Evolutionary conservation across 1,284 basidiomycete genomes (phyloP), one percentile per base, ranked within the genome.

Genomic region (Leccinum brunneo-olivaceum): DNA sequence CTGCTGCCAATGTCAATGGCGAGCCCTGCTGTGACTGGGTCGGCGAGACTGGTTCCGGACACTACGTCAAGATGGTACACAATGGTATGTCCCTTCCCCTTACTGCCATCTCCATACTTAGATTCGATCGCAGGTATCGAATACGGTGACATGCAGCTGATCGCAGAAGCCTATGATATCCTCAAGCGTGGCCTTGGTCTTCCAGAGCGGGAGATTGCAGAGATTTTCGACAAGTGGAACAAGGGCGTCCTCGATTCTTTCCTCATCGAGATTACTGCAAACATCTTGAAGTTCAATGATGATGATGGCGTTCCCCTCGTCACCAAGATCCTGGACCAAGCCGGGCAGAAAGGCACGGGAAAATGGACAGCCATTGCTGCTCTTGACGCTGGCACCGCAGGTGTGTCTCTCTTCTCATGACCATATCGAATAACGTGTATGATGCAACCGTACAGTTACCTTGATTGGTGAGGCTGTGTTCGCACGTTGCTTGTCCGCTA

Each of bases 11-110:
- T 68, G 91, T 89, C 53, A 79, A 93, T 48, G 92, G 92, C 54
- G 90, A 94, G 66, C 93, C 96, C 40, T 98, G 96, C 79, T 98
- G 95, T 68, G 96, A 98, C 75, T 99, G 96, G 96, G 94, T 99
- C 63, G 96, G 96, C 45, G 86, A 91, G 68, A 87, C 82, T 52
- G 96, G 95, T 56, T 78, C 93, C 34, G 90, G 92, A 37, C 91
- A 94, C 76, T 95, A 93, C 66, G 89, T 94, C 66, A 97, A 96
- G 79, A 94, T 98, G 95, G 96, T 98, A 52, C 96, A 97, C 79
- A 97, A 97, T 61, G 93, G 90, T 83, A 70, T 66, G 62, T 54
- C 43, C 33, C 42, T 50, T 24, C 21, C 29, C 40, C 12, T 44
- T 47, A 36, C 39, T 47, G 25, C 39, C 40, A 49, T 50, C n/a